phyloP scores from a whole-genome alignment of 169 alveolate species.

The Plasmodium berghei region DNA sequence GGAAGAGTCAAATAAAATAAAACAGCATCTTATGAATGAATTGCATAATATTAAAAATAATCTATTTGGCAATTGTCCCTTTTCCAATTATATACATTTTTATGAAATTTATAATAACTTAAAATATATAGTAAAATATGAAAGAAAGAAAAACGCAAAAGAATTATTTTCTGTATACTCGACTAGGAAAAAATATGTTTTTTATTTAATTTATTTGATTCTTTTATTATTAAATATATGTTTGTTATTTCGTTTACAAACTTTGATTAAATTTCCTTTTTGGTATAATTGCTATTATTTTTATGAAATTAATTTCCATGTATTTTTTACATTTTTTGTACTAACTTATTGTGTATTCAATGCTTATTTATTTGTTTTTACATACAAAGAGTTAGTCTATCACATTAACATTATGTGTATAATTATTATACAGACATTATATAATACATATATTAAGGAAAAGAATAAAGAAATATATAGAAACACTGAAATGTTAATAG shows the following conservation, averaged over 20 bases:
- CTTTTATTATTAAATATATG: constrained; percentile 44
- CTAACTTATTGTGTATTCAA: constrained; percentile 39
- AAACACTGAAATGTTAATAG: constrained; percentile 66
- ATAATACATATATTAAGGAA: constrained; percentile 51
- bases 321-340: constrained; percentile 59
- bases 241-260: constrained; percentile 69
- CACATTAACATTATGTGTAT: constrained; percentile 57
- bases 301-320: constrained; percentile 65
- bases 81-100: constrained; percentile 66
- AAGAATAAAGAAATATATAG: constrained; percentile 70
- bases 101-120: constrained; percentile 68
- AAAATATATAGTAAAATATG: constrained; percentile 65
- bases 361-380: constrained; percentile 26
- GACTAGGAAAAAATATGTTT: constrained; percentile 17
- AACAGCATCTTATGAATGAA: constrained; percentile 36
- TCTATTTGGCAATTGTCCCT: constrained; percentile 32
- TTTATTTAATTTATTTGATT: constrained; percentile 28
- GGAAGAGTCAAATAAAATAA: constrained; percentile 1
- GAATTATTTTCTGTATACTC: constrained; percentile 14
- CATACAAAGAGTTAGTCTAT: constrained; percentile 39
- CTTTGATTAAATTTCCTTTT: constrained; percentile 22
- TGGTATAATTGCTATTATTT: constrained; percentile 15
- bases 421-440: constrained; percentile 44
- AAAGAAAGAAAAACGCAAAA: constrained; percentile 29
- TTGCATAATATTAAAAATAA: constrained; percentile 46